These are phyloP conservation scores for Apiospora aurea DNA, from an alignment of 2,329 filamentous ascomycete species.

Conservation along the genomic window DNA sequence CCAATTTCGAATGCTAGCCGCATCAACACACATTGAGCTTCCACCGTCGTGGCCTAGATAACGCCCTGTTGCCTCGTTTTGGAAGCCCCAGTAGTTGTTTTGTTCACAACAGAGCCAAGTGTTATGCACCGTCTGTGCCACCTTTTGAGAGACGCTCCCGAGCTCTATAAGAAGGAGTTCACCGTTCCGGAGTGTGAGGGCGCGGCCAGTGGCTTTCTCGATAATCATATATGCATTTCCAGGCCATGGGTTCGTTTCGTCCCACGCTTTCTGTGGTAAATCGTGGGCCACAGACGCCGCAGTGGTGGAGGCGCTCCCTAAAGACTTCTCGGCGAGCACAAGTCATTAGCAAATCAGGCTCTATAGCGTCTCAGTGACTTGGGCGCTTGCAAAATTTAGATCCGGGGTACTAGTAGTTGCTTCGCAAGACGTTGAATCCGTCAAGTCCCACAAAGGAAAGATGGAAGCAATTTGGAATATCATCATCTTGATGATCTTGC, in stretches of 20 bases:
- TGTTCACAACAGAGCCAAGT: constrained; percentile 21
- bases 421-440: constrained; percentile 2
- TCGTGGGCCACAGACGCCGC: constrained; percentile 11
- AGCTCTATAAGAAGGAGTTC: background rate
- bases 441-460: constrained; percentile 6
- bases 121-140: background rate
- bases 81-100: constrained; percentile 22
- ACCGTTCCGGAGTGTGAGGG: constrained; percentile 13
- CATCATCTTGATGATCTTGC: constrained; percentile 5
- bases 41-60: constrained; percentile 19
- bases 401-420: background rate
- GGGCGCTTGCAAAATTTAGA: constrained; percentile 16
- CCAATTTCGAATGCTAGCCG: background rate
- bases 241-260: constrained; percentile 17
- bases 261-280: constrained; percentile 4
- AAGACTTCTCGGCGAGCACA: background rate
- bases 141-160: background rate
- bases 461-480: background rate
- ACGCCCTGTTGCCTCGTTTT: constrained; percentile 3
- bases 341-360: constrained; percentile 13
- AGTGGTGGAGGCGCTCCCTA: background rate
- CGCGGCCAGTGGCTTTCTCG: constrained; percentile 5
- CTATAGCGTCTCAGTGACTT: constrained; percentile 9
- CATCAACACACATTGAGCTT: background rate
- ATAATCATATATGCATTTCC: constrained; percentile 12